These are phyloP conservation scores for Globisporangium cylindrosporum DNA, from an alignment of 352 stramenopile genomes.

Conservation along the genomic window DNA sequence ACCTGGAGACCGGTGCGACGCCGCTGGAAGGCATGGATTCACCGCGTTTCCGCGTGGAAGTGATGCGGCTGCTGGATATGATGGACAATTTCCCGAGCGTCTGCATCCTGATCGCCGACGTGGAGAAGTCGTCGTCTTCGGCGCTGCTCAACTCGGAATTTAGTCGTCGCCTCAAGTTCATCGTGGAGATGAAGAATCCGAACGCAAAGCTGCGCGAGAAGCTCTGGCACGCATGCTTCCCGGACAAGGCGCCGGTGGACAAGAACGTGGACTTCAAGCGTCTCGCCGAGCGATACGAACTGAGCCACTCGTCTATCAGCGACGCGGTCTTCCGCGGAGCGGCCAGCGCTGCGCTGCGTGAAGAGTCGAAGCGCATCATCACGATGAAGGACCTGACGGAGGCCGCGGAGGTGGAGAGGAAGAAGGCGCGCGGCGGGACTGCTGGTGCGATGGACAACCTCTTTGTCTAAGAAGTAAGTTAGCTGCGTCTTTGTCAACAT, in stretches of 20 bases:
- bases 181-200: constrained; percentile 83
- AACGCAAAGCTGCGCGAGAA: constrained; percentile 68
- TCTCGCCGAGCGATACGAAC: constrained; percentile 69
- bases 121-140: constrained; percentile 44
- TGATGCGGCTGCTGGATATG: constrained; percentile 71
- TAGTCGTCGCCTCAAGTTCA: constrained; percentile 73
- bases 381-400: constrained; percentile 79
- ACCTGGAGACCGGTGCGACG: constrained; percentile 58
- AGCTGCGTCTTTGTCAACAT: background rate
- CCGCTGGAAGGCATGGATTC: constrained; percentile 61
- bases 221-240: constrained; percentile 79
- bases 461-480: constrained; percentile 57
- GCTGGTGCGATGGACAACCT: constrained; percentile 72
- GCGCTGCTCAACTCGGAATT: constrained; percentile 68
- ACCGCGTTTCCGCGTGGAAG: constrained; percentile 69
- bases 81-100: constrained; percentile 81
- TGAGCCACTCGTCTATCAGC: constrained; percentile 76
- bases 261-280: constrained; percentile 62
- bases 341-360: constrained; percentile 62
- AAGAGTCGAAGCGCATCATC: constrained; percentile 59
- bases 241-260: constrained; percentile 60
- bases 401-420: constrained; percentile 69
- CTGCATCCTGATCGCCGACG: constrained; percentile 71
- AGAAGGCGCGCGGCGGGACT: constrained; percentile 59
- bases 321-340: constrained; percentile 82